Evolutionary conservation across 2,329 filamentous ascomycete species (phyloP).

Genomic region (Pyricularia grisea): DNA sequence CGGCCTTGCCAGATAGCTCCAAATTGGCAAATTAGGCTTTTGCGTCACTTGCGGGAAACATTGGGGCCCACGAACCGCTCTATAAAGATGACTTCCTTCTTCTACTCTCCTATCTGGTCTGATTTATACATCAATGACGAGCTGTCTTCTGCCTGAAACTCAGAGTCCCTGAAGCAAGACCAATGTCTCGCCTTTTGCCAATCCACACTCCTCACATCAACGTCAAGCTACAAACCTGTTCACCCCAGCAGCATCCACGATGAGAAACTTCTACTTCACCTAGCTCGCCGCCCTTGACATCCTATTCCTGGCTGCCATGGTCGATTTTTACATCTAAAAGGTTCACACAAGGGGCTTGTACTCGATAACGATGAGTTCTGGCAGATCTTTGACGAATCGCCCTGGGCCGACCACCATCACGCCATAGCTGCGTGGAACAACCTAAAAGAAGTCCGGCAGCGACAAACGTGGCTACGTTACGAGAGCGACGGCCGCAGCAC

Average conservation of each 20-base stretch:
- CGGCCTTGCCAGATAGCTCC: background rate
- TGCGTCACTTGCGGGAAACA: background rate
- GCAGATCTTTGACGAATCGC: background rate
- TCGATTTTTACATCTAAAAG: background rate
- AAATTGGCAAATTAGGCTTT: background rate
- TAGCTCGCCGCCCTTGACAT: background rate
- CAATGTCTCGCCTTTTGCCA: too few relatives aligned
- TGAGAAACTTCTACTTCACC: background rate
- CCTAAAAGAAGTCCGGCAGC: background rate
- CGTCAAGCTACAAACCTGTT: background rate
- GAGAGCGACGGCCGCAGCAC: background rate
- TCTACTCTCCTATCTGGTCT: background rate
- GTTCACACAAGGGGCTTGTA: background rate
- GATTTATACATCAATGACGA: background rate
- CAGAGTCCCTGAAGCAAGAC: background rate
- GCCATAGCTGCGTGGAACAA: background rate
- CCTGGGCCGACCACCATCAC: background rate
- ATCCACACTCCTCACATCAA: background rate
- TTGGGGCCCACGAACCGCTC: background rate
- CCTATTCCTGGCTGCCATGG: background rate
- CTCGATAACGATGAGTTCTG: background rate
- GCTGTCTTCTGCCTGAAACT: background rate
- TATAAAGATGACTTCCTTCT: background rate
- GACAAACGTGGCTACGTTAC: background rate
- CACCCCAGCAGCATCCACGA: background rate